Evolutionary conservation across 306 rosid species (phyloP).

Genomic region (Prunus padus): DNA sequence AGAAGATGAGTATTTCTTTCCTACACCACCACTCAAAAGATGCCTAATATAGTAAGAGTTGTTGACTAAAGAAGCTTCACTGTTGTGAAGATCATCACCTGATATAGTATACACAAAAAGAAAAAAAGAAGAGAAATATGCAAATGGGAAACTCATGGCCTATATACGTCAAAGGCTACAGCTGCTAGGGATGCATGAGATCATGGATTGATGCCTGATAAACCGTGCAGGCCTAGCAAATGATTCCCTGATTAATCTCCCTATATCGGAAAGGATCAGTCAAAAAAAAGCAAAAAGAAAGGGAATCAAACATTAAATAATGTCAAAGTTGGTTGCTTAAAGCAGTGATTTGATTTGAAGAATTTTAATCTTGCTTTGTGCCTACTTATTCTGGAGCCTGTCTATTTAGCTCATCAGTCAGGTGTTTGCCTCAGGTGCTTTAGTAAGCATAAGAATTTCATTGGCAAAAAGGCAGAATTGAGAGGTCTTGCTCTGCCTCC

Average conservation of each 20-base stretch:
- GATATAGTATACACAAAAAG: neutral
- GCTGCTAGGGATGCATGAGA: conserved; percentile 1
- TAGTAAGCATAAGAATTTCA: conserved; percentile 20
- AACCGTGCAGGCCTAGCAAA: conserved; percentile 10
- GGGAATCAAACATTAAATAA: conserved; percentile 43
- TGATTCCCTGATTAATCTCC: conserved; percentile 40
- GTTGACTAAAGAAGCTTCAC: neutral
- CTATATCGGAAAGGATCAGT: conserved; percentile 33
- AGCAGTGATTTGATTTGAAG: conserved; percentile 60
- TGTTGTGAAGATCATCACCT: conserved; percentile 4
- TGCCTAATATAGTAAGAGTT: conserved; percentile 23
- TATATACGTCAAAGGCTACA: conserved; percentile 16
- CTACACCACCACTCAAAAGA: conserved; percentile 38
- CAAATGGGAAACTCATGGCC: conserved; percentile 51
- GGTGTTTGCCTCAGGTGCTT: conserved; percentile 20
- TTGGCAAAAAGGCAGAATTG: conserved; percentile 14
- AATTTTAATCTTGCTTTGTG: conserved; percentile 75
- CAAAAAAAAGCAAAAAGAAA: conserved; percentile 42
- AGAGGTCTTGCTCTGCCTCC: conserved; percentile 26
- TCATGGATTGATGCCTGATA: conserved; percentile 23
- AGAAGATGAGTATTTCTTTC: conserved; percentile 29
- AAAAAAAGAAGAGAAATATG: neutral
- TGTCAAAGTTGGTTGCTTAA: conserved; percentile 52
- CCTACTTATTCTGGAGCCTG: conserved; percentile 48
- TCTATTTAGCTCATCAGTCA: conserved; percentile 29